Percentiles rank a stretch among this genome's conserved stretches.
phyloP scores from a whole-genome alignment of 2,329 filamentous ascomycete species.

The Neopestalotiopsis sp. region DNA sequence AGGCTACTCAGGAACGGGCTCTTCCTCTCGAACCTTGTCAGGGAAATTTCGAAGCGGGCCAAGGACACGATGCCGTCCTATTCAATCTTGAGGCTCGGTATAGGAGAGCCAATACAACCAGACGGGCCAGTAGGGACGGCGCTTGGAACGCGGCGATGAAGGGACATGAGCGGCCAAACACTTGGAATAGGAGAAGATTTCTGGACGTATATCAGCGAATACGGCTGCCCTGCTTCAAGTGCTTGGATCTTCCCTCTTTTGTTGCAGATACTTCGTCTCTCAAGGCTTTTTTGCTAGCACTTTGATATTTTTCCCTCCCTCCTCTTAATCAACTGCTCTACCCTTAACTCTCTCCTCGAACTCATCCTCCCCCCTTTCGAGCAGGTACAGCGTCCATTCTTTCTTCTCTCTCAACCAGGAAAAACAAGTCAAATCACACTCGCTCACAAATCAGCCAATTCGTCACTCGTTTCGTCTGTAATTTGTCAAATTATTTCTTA shows the following conservation, averaged over 20 bases:
- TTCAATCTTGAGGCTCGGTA: neutral
- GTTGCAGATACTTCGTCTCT: neutral
- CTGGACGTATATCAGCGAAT: neutral
- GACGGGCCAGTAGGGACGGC: neutral
- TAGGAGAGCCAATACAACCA: neutral
- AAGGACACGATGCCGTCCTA: neutral
- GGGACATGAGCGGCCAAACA: neutral
- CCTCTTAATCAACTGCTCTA: neutral
- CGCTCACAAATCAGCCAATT: neutral
- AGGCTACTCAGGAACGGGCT: neutral
- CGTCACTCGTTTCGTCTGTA: neutral
- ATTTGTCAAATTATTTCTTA: neutral
- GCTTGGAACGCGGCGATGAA: neutral
- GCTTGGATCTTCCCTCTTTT: neutral
- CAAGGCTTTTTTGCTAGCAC: neutral
- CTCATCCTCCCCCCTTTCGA: neutral
- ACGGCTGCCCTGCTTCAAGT: neutral
- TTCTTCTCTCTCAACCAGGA: neutral
- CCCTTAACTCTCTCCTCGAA: neutral
- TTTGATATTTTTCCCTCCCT: neutral
- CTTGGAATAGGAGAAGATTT: neutral
- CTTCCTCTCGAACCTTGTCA: constrained; percentile 1
- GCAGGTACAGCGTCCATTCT: constrained; percentile 12
- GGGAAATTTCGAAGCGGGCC: neutral
- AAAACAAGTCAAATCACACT: neutral